A percentile compares a stretch with the other conserved stretches of the same genome.
phyloP scores from a whole-genome alignment of 1,284 basidiomycete genomes.

The Neotropicomus parvogracilis region DNA sequence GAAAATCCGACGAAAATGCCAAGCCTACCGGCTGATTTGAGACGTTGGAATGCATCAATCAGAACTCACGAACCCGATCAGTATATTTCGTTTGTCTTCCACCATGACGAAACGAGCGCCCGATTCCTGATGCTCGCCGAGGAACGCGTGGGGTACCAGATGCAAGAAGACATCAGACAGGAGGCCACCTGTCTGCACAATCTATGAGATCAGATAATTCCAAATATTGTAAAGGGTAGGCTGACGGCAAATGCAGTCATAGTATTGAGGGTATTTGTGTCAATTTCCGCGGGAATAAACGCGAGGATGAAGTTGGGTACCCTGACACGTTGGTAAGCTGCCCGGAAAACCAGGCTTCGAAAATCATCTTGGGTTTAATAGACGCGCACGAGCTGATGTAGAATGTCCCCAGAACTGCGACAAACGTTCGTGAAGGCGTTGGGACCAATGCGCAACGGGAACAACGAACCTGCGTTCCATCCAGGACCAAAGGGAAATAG shows the following conservation, averaged over 20 bases:
- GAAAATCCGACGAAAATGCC: conserved; percentile 83
- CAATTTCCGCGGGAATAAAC: conserved; percentile 84
- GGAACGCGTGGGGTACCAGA: conserved; percentile 84
- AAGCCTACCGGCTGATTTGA: conserved; percentile 44
- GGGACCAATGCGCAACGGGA: conserved; percentile 1
- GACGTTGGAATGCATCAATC: conserved; percentile 6
- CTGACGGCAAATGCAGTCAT: conserved; percentile 85
- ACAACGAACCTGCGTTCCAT: conserved; percentile 67
- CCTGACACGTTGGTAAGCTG: conserved; percentile 40
- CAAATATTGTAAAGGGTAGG: conserved; percentile 18
- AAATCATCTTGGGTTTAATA: conserved; percentile 10
- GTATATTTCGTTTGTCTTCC: conserved; percentile 85
- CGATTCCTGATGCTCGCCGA: conserved; percentile 75
- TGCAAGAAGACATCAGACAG: conserved; percentile 89
- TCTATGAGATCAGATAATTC: conserved; percentile 20
- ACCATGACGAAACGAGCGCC: conserved; percentile 74
- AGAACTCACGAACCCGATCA: conserved; percentile 62
- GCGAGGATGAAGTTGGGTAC: conserved; percentile 90
- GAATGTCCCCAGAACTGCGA: conserved; percentile 76
- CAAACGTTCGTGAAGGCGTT: conserved; percentile 26
- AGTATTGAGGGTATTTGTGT: conserved; percentile 78
- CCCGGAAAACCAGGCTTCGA: conserved; percentile 19
- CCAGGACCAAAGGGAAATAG: conserved; percentile 85
- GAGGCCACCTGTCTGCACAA: conserved; percentile 75
- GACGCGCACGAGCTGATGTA: conserved; percentile 88